Percentiles rank a stretch among this genome's conserved stretches.
Conservation (phyloP, 192 early-diverging fungal species). For the Gonapodya sp. region DNA sequence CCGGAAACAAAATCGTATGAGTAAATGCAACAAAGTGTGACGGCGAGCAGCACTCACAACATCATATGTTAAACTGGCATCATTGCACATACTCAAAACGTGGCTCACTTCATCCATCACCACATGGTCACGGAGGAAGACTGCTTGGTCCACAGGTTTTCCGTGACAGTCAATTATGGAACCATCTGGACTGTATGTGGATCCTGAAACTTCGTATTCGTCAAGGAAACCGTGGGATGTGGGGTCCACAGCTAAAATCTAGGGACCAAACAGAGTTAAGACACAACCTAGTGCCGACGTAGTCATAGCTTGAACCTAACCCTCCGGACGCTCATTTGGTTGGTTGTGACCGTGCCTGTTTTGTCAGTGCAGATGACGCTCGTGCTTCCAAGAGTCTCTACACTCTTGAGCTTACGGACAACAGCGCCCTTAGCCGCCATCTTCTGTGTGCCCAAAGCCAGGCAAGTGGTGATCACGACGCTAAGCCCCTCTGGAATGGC, state of each 20-base stretch:
- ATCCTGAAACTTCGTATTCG: conserved; percentile 74
- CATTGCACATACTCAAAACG: conserved; percentile 85
- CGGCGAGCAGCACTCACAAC: conserved; percentile 29
- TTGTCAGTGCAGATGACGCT: conserved; percentile 99
- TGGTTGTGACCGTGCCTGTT: conserved; percentile 97
- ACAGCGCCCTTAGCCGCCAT: conserved; percentile 96
- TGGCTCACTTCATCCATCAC: conserved; percentile 64
- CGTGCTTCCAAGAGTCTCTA: conserved; percentile 96
- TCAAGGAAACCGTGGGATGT: conserved; percentile 23
- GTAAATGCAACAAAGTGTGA: conserved; percentile 1
- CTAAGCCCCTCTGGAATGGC: conserved; percentile 98
- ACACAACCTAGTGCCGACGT: neutral
- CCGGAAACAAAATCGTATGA: neutral
- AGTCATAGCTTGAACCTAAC: conserved; percentile 17
- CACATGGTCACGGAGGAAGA: conserved; percentile 39
- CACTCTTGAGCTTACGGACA: conserved; percentile 80
- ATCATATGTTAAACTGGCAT: conserved; percentile 75
- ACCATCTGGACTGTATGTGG: conserved; percentile 80
- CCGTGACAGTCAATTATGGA: conserved; percentile 38
- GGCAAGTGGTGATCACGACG: conserved; percentile 96
- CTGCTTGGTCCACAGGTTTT: conserved; percentile 21
- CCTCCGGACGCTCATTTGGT: conserved; percentile 88
- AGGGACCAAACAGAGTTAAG: neutral
- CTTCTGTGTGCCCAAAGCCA: conserved; percentile 93
- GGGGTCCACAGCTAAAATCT: conserved; percentile 40